phyloP scores from a whole-genome alignment of 257 asterid genomes.

The Eustoma russellianum region DNA sequence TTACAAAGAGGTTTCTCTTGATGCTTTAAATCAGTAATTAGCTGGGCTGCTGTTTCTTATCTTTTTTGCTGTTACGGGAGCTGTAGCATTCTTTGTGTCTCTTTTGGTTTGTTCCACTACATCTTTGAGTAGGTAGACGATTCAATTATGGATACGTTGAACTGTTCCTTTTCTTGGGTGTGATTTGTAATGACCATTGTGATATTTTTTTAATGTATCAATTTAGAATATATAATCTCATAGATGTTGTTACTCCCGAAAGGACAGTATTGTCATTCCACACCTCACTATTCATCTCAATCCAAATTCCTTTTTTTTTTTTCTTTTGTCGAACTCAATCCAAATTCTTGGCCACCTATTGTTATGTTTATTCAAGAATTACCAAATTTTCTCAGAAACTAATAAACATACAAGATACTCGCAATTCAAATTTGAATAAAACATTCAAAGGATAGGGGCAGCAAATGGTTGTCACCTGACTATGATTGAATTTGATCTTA shows the following conservation, averaged over 20 bases:
- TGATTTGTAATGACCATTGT: not conserved
- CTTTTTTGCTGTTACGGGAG: conserved; percentile 13
- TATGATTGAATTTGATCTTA: no score
- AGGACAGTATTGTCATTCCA: no score
- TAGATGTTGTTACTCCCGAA: no score
- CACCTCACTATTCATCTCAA: not conserved
- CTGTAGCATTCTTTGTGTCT: conserved; percentile 11
- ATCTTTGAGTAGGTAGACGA: not conserved
- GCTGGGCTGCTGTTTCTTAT: conserved; percentile 19
- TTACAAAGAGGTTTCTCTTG: conserved; percentile 62
- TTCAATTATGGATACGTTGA: not conserved
- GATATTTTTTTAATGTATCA: not conserved
- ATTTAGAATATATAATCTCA: no score
- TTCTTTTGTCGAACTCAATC: no score
- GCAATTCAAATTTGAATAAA: no score
- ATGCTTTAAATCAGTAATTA: conserved; percentile 27
- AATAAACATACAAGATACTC: no score
- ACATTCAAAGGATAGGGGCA: no score
- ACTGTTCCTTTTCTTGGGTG: no score
- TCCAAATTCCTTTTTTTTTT: no score
- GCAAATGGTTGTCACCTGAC: no score
- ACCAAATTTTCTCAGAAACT: not conserved
- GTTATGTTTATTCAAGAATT: no score
- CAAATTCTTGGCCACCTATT: not conserved
- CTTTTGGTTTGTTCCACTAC: conserved; percentile 10